Conservation (phyloP, 2,329 filamentous ascomycete genomes). For the Neonectria punicea region DNA sequence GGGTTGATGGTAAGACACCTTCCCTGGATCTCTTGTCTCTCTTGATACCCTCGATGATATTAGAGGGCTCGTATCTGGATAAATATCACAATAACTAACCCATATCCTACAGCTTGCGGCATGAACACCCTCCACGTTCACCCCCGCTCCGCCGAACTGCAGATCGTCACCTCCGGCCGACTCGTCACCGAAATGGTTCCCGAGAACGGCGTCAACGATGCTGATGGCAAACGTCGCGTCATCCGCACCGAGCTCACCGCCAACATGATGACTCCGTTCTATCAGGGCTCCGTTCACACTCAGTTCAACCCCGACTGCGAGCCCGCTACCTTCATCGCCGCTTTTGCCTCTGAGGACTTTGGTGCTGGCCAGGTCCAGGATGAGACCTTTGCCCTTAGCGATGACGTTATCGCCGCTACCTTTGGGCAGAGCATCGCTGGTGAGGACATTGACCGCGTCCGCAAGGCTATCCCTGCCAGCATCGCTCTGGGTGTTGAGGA, state of each 20-base stretch:
- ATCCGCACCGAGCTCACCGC: constrained; percentile 53
- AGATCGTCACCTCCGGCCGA: constrained; percentile 59
- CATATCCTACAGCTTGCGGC: constrained; percentile 52
- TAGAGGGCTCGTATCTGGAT: rapidly evolving
- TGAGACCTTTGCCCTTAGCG: constrained; percentile 57
- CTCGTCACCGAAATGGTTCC: constrained; percentile 63
- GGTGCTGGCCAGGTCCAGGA: constrained; percentile 61
- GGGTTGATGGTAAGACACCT: constrained; percentile 52
- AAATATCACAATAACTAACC: constrained; percentile 15
- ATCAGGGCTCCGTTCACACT: constrained; percentile 63
- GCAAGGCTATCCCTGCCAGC: constrained; percentile 53
- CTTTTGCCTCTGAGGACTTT: constrained; percentile 61
- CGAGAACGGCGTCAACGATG: constrained; percentile 58
- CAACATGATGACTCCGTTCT: constrained; percentile 64
- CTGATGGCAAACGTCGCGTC: constrained; percentile 51
- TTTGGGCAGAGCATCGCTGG: constrained; percentile 58
- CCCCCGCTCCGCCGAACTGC: constrained; percentile 63
- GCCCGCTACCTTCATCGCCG: constrained; percentile 59
- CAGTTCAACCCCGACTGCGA: constrained; percentile 67
- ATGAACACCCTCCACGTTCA: constrained; percentile 68
- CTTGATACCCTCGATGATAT: not conserved
- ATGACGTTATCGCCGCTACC: constrained; percentile 57
- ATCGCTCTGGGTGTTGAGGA: constrained; percentile 63
- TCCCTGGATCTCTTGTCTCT: not conserved
- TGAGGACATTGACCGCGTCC: constrained; percentile 57